Base-by-base conservation (phyloP, 2,329 filamentous ascomycete genomes). In the Microascus cirrosus region DNA sequence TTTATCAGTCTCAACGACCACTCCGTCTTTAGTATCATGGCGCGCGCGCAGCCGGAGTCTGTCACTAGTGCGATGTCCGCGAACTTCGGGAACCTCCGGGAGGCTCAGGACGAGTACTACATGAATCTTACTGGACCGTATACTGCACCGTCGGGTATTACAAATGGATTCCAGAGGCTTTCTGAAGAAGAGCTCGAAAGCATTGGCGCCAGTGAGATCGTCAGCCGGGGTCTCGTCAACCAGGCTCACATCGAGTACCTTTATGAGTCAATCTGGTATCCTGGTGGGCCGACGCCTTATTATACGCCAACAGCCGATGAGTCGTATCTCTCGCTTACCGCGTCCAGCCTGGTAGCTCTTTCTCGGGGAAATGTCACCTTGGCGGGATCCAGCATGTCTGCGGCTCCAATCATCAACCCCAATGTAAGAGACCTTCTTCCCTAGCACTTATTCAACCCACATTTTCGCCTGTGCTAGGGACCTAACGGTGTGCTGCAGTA, bases 1-100 rank as follows among this genome's bases (percentile, higher is more conserved):
- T 10, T 8, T 48, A 3, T n/a, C 24, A 65, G 64, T 35, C 61
- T 67, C 13, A 65, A 64, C 54, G 65, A 66, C 35, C 65, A 67
- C 60, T 65, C 62, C 35, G 62, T 67, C 24, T 67, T 65, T 59
- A 65, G 63, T 60, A 66, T 67, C 48, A 65, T 65, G 62, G 65
- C 64, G 0, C 62, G 54, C 10, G 64, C 63, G 15, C 59, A 61
- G 13, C 61, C 62, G 3, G 62, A 66, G 36, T 64, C 61, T 55
- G 65, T 64, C 13, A 66, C 65, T 1, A 61, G 62, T 12, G 61
- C 64, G 51, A 62, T 64, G 61, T 59, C 58, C 11, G 60, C 61
- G 11, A 63, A 57, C 10, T 64, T 61, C 58, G 25, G 59, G 24
- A 54, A 60, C 25, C 59, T 65, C 12, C 59, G 62, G 10, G 58